Base-by-base conservation (phyloP, 345 rosid species). In the Pistacia atlantica region DNA sequence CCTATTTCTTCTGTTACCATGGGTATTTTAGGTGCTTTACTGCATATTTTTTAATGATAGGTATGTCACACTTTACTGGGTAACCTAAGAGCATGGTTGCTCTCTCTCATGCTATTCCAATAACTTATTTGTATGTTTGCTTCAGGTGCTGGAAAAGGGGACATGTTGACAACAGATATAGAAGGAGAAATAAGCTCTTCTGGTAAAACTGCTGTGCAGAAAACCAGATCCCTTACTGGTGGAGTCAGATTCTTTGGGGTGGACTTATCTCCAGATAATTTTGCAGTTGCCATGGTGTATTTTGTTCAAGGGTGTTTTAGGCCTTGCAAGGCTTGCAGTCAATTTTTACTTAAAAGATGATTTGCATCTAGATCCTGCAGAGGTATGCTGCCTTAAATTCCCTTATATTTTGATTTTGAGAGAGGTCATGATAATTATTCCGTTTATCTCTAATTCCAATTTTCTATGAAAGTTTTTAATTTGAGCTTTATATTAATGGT, bases 271-370 rank as follows among this genome's bases (percentile, higher is more conserved):
- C 97, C 99, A 4, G 97, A 96, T 56, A 96, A 89, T 86, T 77
- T 91, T 35, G 99, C 99, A 1, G 97, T 96, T 69, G 92, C 98
- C 3, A 96, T 94, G 97, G 99, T 96, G 33, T 94, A 96, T 80
- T 94, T 96, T 83, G 99, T 96, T 83, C 98, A 94, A 94, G 88
- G 99, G 99, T 80, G 99, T 94, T 78, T 85, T 96, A 82, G 97
- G 98, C 60, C 95, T 96, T 52, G 79, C 99, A 0, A 87, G 98
- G 78, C 97, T 96, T 2, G 98, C 99, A 60, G 99, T 93, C 79
- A 92, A 87, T 81, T 96, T 92, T 83, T 96, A 93, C 82, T 73
- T 96, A 42, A 96, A 96, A 85, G 98, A 96, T 83, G 97, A 93
- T 80, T 80, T 96, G 85, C 98, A 88, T 86, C 92, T 96, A 74